These are phyloP conservation scores for Carex kokanica DNA, from an alignment of 176 grass and related monocot species.

Conservation along the genomic window DNA sequence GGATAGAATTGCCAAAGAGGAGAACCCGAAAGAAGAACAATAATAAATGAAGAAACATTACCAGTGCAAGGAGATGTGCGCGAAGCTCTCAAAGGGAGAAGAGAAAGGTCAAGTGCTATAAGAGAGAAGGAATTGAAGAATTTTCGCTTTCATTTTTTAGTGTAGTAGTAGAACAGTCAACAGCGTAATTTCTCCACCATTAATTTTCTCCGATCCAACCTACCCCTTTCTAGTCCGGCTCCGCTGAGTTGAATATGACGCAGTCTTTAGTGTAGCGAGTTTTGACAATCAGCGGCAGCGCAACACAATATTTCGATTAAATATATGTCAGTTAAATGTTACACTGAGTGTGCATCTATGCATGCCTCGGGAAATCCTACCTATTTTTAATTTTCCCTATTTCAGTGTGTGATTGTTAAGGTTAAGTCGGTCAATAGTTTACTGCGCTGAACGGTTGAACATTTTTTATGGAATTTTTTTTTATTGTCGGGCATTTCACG, in stretches of 20 bases:
- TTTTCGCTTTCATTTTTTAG: background rate
- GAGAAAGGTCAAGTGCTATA: conserved; percentile 5
- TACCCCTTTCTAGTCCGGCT: background rate
- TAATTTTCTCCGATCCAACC: conserved; percentile 3
- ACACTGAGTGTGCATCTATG: background rate
- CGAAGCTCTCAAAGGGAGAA: background rate
- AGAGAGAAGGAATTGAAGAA: background rate
- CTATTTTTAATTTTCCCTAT: too few species aligned
- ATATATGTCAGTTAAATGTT: background rate
- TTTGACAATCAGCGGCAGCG: background rate
- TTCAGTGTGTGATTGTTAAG: too few species aligned
- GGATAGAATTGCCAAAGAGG: background rate
- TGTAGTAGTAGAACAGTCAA: conserved; percentile 8
- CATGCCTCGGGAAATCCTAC: background rate
- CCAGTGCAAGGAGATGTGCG: background rate
- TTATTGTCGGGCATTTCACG: background rate
- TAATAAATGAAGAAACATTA: background rate
- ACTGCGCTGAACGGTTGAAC: background rate
- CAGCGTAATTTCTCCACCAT: conserved; percentile 16
- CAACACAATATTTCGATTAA: background rate
- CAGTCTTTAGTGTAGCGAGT: background rate
- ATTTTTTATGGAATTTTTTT: background rate
- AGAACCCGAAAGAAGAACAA: background rate
- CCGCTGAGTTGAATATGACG: background rate
- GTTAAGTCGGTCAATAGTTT: background rate